Percentiles rank a stretch among this genome's conserved stretches.
Evolutionary conservation across 768 basidiomycete genomes (phyloP).

Genomic region (Phanerochaete carnosa): DNA sequence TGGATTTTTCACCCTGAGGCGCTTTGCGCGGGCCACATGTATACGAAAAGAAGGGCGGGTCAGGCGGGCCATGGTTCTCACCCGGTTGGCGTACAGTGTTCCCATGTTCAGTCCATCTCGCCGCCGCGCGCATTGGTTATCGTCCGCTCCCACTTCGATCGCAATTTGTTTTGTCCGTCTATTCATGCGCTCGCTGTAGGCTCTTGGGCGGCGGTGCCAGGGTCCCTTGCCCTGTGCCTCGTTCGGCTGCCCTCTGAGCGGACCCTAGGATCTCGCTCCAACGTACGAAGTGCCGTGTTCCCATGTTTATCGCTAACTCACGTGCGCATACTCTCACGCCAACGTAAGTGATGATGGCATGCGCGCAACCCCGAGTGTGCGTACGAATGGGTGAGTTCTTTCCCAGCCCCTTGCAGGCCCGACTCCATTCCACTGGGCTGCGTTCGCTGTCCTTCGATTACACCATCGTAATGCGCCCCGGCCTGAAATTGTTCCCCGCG

Average conservation of each 20-base stretch:
- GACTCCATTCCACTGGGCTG: background rate
- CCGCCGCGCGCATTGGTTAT: constrained; percentile 1
- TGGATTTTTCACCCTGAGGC: background rate
- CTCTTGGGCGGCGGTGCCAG: background rate
- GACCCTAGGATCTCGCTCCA: background rate
- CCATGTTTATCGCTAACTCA: background rate
- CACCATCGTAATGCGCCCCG: no score
- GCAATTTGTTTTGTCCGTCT: constrained; percentile 1
- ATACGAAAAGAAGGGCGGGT: constrained; percentile 8
- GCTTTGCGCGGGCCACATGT: background rate
- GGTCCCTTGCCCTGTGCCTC: background rate
- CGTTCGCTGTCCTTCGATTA: no score
- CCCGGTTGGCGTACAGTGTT: background rate
- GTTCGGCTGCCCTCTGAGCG: background rate
- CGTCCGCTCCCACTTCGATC: background rate
- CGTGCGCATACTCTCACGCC: background rate
- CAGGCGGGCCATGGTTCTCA: background rate
- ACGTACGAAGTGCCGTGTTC: background rate
- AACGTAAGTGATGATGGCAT: background rate
- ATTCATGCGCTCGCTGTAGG: background rate
- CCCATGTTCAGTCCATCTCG: constrained; percentile 1
- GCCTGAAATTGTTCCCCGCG: no score
- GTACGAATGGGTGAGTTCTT: background rate
- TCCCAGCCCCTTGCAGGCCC: background rate
- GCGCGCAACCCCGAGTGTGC: background rate